Conservation (phyloP, 1,284 basidiomycete genomes). For the Leccinum pseudoinsigne region DNA sequence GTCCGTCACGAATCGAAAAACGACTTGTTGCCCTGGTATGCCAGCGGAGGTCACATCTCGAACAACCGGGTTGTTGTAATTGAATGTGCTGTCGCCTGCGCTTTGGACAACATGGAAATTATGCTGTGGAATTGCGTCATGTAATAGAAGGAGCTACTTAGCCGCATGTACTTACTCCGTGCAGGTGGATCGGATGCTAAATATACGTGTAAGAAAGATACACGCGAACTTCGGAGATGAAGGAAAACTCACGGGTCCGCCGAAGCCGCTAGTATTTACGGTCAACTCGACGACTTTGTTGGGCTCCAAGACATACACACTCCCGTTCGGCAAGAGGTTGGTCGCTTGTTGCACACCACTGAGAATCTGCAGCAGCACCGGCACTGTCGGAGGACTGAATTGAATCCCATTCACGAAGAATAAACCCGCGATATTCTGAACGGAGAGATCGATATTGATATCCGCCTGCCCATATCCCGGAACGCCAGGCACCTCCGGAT, state of each 20-base stretch:
- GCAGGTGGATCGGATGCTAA: conserved; percentile 41
- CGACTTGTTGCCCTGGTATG: conserved; percentile 26
- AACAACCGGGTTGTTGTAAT: conserved; percentile 40
- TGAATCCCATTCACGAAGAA: conserved; percentile 25
- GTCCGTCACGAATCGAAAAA: conserved; percentile 38
- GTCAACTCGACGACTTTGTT: conserved; percentile 38
- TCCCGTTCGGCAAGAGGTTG: conserved; percentile 30
- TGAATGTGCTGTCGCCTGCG: conserved; percentile 30
- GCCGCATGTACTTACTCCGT: not conserved
- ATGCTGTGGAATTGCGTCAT: conserved; percentile 27
- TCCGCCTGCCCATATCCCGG: conserved; percentile 33
- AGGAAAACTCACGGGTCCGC: conserved; percentile 21
- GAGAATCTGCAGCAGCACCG: conserved; percentile 39
- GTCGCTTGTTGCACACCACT: conserved; percentile 32
- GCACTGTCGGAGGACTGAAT: conserved; percentile 33
- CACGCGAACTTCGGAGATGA: not conserved
- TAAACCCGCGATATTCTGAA: conserved; percentile 13
- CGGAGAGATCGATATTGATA: conserved; percentile 26
- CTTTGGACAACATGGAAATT: conserved; percentile 37
- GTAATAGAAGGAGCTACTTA: conserved; percentile 2
- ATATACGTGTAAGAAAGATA: conserved; percentile 2
- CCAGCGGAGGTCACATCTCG: conserved; percentile 35
- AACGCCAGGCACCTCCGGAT: conserved; percentile 36
- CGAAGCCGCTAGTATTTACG: conserved; percentile 16
- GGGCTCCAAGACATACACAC: conserved; percentile 30